Evolutionary conservation across 2,329 filamentous ascomycete genomes (phyloP), one percentile per base, ranked within the genome.

Genomic region (Penicillium decumbens): DNA sequence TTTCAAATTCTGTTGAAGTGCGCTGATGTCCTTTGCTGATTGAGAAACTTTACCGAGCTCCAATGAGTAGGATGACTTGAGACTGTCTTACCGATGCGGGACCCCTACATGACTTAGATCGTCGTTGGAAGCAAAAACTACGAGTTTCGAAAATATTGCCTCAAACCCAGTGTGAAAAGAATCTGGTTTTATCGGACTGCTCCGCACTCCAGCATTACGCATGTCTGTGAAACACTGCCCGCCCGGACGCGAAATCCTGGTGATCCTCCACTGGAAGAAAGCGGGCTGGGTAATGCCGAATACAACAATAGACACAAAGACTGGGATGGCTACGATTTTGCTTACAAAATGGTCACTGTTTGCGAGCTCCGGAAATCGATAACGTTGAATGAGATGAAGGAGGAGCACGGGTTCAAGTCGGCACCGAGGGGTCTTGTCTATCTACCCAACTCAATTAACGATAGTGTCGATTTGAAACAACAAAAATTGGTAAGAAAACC

Each of bases 111-210:
- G 48, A 30, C 8, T 12, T 45, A 56, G 23, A 55, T 54, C 28
- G 44, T 43, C 24, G 51, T 48, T 7, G 30, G 30, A 2, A 13
- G 2, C 2, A 33, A 33, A 7, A 33, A 13, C 30, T 33, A 33
- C 10, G 30, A 33, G 6, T 33, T 15, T 10, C 2, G 30, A 13
- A 33, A 33, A 51, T 56, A 56, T 24, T 33, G 49, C 18, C 45
- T 55, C 32, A 53, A 45, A 6, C 28, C 47, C 6, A 18, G 3
- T 8, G 51, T 53, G 7, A 43, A 51, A 44, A 18, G 49, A 28
- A 54, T 56, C 45, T 58, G 54, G 56, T 58, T 56, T 32, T 58
- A 57, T 28, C 49, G 49, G 3, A 55, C 54, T 3, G 51, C 51
- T 3, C 54, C 56, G 3, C 41, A 53, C 23, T 56, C 54, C 4